phyloP scores from a whole-genome alignment of 1,284 basidiomycete species.

The Caloboletus firmus region DNA sequence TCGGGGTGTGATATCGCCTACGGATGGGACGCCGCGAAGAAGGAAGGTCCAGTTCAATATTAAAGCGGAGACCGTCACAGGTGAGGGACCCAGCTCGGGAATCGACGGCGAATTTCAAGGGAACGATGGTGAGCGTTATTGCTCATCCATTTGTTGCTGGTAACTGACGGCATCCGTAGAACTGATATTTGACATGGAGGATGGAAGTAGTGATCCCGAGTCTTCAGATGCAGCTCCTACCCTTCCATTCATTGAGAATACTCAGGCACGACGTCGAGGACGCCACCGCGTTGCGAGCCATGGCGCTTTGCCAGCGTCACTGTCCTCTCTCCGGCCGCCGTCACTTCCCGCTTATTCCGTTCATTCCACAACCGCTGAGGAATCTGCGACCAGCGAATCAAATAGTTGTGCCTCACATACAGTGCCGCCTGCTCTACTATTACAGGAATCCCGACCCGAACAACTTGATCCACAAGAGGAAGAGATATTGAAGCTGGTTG shows the following conservation, averaged over 20 bases:
- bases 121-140: conserved; percentile 38
- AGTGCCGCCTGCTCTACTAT: background rate
- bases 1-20: conserved; percentile 15
- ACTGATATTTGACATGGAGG: conserved; percentile 68
- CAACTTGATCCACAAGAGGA: conserved; percentile 48
- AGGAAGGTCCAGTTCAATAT: conserved; percentile 75
- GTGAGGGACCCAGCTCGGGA: conserved; percentile 39
- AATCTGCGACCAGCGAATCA: background rate
- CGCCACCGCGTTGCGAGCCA: conserved; percentile 33
- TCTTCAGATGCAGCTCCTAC: conserved; percentile 29
- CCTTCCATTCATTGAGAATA: conserved; percentile 50
- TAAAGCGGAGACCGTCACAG: conserved; percentile 52
- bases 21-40: conserved; percentile 42
- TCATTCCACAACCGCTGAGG: conserved; percentile 33
- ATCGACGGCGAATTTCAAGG: conserved; percentile 34
- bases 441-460: conserved; percentile 14
- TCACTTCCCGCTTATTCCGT: conserved; percentile 65
- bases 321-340: conserved; percentile 61
- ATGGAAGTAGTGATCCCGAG: conserved; percentile 41
- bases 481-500: conserved; percentile 60
- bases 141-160: background rate
- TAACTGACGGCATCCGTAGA: conserved; percentile 40
- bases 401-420: conserved; percentile 1
- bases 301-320: conserved; percentile 51
- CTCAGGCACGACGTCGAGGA: conserved; percentile 35